Percentiles rank a stretch among this genome's conserved stretches.
phyloP scores from a whole-genome alignment of 1,284 basidiomycete genomes.

The Trichosporon inkin region DNA sequence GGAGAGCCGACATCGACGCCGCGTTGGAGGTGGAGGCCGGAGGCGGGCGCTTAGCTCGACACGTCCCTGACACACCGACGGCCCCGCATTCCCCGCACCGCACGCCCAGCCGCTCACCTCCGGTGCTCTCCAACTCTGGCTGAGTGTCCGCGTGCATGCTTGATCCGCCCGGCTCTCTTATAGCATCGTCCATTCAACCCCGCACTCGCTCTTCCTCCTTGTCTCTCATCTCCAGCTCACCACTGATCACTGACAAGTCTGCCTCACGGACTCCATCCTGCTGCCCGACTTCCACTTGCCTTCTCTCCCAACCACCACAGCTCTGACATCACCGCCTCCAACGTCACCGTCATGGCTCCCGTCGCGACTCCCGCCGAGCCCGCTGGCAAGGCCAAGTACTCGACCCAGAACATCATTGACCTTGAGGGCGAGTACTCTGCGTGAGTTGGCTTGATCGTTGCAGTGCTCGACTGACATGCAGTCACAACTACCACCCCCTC shows the following conservation, averaged over 20 bases:
- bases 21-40: neutral
- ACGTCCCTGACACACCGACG: neutral
- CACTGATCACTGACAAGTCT: neutral
- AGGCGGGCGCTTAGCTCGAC: conserved; percentile 2
- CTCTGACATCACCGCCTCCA: neutral
- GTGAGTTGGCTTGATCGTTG: conserved; percentile 29
- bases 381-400: conserved; percentile 39
- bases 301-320: neutral
- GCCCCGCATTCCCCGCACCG: neutral
- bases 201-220: neutral
- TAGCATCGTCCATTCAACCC: neutral
- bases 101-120: neutral
- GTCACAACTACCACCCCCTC: conserved; percentile 86
- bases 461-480: conserved; percentile 33
- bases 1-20: neutral
- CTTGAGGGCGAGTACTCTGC: conserved; percentile 66
- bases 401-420: conserved; percentile 64
- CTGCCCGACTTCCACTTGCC: neutral
- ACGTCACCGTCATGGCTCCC: conserved; percentile 28
- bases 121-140: neutral
- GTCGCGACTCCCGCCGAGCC: conserved; percentile 58
- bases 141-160: no score
- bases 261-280: neutral
- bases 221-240: neutral
- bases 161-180: neutral